These are phyloP conservation scores for Aspergillus hortae DNA, from an alignment of 2,329 filamentous ascomycete genomes.

Conservation along the genomic window DNA sequence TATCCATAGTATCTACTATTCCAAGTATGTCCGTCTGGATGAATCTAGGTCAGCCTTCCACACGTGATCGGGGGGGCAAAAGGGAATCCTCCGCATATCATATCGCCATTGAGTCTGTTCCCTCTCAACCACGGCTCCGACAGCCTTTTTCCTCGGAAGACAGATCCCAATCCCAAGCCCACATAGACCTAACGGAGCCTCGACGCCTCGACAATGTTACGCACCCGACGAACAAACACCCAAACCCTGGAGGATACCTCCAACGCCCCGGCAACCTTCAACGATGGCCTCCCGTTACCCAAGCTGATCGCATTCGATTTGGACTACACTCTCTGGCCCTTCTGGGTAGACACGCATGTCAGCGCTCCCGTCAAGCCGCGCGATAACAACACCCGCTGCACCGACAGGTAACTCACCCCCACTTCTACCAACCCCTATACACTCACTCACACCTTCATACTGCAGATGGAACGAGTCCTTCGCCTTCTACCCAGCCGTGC, in stretches of 20 bases:
- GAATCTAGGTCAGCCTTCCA: background rate
- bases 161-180: no score
- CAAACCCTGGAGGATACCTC: constrained; percentile 33
- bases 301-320: constrained; percentile 88
- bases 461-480: constrained; percentile 60
- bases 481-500: constrained; percentile 68
- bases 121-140: background rate
- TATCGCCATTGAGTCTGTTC: background rate
- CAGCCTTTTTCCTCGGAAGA: background rate
- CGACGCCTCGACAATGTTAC: constrained; percentile 26
- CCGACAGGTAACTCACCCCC: constrained; percentile 35
- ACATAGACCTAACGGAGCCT: no score
- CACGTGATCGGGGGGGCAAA: background rate
- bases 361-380: constrained; percentile 66
- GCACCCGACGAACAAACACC: constrained; percentile 32
- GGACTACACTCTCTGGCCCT: constrained; percentile 98
- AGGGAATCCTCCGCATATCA: background rate
- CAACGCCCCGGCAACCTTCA: constrained; percentile 54
- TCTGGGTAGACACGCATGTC: constrained; percentile 95
- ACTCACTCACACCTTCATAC: constrained; percentile 1
- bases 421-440: background rate
- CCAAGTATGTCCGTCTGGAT: background rate
- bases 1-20: no score
- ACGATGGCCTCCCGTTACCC: constrained; percentile 68
- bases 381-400: constrained; percentile 48